Conservation (phyloP, 805 yeast genomes). For the Cyberlindnera galapagoensis region DNA sequence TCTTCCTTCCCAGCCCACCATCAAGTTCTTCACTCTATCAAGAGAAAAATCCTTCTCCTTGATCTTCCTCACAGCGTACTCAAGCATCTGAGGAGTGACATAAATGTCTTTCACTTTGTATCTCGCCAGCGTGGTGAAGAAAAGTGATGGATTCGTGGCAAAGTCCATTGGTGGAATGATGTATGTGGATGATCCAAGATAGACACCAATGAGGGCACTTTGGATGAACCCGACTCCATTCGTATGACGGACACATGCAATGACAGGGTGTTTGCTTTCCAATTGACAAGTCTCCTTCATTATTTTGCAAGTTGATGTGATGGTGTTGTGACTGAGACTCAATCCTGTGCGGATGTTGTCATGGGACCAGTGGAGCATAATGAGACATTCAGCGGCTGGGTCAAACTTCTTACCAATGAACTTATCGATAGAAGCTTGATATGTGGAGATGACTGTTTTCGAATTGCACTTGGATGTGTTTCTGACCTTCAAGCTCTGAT, state of each 20-base stretch:
- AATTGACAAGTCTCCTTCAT: conserved; percentile 89
- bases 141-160: conserved; percentile 65
- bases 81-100: conserved; percentile 78
- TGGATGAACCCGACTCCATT: conserved; percentile 85
- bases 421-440: conserved; percentile 11
- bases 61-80: conserved; percentile 56
- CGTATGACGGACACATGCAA: conserved; percentile 83
- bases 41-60: conserved; percentile 52
- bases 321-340: conserved; percentile 44
- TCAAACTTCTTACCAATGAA: conserved; percentile 15
- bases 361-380: conserved; percentile 66
- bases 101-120: conserved; percentile 81
- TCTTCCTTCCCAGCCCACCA: conserved; percentile 74
- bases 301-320: conserved; percentile 78
- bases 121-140: conserved; percentile 64
- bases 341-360: conserved; percentile 64
- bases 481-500: conserved; percentile 47
- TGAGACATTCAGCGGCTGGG: conserved; percentile 39
- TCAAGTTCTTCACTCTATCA: conserved; percentile 65
- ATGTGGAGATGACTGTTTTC: conserved; percentile 18
- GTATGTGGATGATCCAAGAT: conserved; percentile 80
- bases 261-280: conserved; percentile 59
- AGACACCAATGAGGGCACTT: conserved; percentile 77
- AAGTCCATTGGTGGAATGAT: conserved; percentile 73
- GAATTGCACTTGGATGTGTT: conserved; percentile 56